Evolutionary conservation across 2,329 filamentous ascomycete species (phyloP), one percentile per base, ranked within the genome.

Genomic region (Alternaria gaisen): DNA sequence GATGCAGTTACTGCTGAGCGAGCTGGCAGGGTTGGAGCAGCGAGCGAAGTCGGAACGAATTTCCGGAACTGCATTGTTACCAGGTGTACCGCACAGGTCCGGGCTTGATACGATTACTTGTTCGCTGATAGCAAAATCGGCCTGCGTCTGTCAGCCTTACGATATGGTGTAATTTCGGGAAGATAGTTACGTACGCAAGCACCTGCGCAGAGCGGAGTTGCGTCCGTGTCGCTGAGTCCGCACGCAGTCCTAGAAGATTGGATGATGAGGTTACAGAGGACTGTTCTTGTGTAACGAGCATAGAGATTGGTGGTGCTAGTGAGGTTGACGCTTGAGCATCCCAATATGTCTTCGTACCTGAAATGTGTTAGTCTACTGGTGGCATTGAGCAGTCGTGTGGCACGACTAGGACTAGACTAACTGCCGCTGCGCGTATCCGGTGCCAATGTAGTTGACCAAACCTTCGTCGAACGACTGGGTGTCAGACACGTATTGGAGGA

Each of bases 31-130:
- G 41, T 94, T 83, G 10, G 93, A 88, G 77, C 95, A 99, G 67
- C 93, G 92, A 16, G 91, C 91, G 75, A 98, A 97, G 78, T 99
- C 95, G 53, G 95, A 91, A 70, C 94, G 87, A 65, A 99, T 94
- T 71, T 97, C 88, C 56, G 86, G 84, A 71, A 90, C 85, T 51
- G 92, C 89, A 75, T 91, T 86, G 55, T 80, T 79, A 56, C 85
- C 85, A 8, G 91, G 86, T 41, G 84, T 88, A 4, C 87, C 84
- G 79, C 95, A 99, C 22, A 97, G 84, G 16, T 85, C 80, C 40
- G 83, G 84, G 77, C 96, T 91, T 5, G 91, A 87, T 28, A 91
- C 86, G 64, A 99, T 90, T 58, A 91, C 88, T 69, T 94, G 90
- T 81, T 99, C 95, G 77, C 93, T 97, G 68, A 91, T 89, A 34